phyloP scores from a whole-genome alignment of 228 moss, liverwort and hornwort species.

The Sphagnum fallax region DNA sequence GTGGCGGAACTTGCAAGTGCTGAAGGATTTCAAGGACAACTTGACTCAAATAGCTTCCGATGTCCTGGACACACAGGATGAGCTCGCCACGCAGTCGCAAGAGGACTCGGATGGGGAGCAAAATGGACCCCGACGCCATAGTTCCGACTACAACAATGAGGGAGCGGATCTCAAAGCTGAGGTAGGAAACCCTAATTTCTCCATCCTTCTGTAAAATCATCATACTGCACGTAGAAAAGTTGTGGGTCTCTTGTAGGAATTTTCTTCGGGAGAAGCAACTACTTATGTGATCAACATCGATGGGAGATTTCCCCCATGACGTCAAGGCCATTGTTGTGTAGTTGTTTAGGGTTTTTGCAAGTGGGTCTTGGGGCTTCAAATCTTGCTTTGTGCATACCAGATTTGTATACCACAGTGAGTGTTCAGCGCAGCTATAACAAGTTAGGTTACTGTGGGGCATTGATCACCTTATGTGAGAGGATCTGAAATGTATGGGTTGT shows the following conservation, averaged over 20 bases:
- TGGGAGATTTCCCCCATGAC: no score
- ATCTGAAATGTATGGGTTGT: no score
- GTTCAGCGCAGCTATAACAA: no score
- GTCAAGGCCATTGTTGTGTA: no score
- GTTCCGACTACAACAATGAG: conserved; percentile 28
- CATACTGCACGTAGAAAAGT: neutral
- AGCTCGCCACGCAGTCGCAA: conserved; percentile 38
- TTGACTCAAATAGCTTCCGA: conserved; percentile 96
- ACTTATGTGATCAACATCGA: no score
- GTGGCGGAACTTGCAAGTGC: conserved; percentile 65
- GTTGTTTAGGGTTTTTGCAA: no score
- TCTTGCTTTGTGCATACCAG: no score
- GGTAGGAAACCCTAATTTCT: conserved; percentile 20
- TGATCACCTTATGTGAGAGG: no score
- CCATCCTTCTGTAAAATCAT: neutral
- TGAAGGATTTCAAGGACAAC: conserved; percentile 92
- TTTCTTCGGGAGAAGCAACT: no score
- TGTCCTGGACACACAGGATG: conserved; percentile 83
- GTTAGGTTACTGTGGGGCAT: no score
- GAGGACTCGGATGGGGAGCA: conserved; percentile 22
- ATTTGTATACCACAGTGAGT: no score
- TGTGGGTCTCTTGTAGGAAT: neutral
- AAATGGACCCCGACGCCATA: conserved; percentile 16
- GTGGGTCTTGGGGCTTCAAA: no score
- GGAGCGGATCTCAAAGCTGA: conserved; percentile 33